These are phyloP conservation scores for Backusella luteola DNA, from an alignment of 192 early-diverging fungal species.

Conservation along the genomic window DNA sequence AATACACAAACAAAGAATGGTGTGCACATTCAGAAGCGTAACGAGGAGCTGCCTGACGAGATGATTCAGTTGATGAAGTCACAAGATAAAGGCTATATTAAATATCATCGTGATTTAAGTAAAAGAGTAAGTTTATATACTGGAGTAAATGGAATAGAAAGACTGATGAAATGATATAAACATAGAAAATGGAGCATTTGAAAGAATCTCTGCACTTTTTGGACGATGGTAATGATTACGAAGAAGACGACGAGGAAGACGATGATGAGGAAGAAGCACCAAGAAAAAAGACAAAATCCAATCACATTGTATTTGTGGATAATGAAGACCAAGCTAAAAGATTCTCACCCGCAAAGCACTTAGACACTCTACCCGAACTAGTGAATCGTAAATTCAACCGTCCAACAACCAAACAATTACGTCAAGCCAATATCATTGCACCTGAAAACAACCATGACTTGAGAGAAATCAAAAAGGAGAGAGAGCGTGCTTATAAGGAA, in stretches of 20 bases:
- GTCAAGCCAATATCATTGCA: conserved; percentile 40
- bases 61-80: conserved; percentile 84
- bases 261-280: conserved; percentile 27
- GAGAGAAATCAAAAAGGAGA: conserved; percentile 22
- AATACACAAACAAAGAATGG: conserved; percentile 82
- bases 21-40: conserved; percentile 73
- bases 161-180: not conserved
- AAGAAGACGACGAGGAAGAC: conserved; percentile 38
- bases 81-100: conserved; percentile 90
- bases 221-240: conserved; percentile 25
- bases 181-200: conserved; percentile 71
- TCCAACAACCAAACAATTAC: conserved; percentile 60
- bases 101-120: conserved; percentile 77
- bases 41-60: conserved; percentile 72
- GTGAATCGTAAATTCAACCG: conserved; percentile 80
- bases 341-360: conserved; percentile 81
- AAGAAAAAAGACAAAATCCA: conserved; percentile 38
- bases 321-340: conserved; percentile 48
- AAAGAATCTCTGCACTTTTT: conserved; percentile 71
- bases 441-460: conserved; percentile 24
- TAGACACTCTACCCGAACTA: conserved; percentile 80
- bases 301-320: conserved; percentile 82
- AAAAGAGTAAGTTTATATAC: conserved; percentile 47
- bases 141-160: no score
- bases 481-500: conserved; percentile 61